A percentile compares a stretch with the other conserved stretches of the same genome.
Conservation (phyloP, 805 yeast species). For the Hanseniaspora thailandica region DNA sequence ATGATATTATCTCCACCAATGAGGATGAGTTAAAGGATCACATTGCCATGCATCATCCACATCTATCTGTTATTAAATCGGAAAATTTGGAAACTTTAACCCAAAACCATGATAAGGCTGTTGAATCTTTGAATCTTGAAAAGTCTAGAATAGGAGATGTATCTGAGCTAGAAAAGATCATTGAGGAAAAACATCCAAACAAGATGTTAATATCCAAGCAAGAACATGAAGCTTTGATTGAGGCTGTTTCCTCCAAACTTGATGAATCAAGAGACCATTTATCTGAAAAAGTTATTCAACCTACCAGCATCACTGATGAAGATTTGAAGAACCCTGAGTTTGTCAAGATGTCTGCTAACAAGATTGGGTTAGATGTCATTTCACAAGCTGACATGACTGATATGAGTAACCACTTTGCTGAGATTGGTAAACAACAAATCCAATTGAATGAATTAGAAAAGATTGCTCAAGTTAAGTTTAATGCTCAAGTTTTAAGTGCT, state of each 20-base stretch:
- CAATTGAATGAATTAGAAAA: not conserved
- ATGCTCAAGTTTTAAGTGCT: not conserved
- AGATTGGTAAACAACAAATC: conserved; percentile 20
- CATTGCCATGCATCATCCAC: not conserved
- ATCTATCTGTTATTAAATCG: not conserved
- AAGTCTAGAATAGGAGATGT: not conserved
- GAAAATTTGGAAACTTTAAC: not conserved
- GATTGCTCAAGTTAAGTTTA: not conserved
- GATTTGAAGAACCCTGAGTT: conserved; percentile 2
- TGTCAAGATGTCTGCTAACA: not conserved
- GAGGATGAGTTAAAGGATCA: not conserved
- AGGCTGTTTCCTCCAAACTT: not conserved
- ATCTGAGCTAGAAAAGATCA: not conserved
- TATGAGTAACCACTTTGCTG: conserved; percentile 25
- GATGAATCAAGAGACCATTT: not conserved
- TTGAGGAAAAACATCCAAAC: conserved; percentile 3
- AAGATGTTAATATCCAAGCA: not conserved
- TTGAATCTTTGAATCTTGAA: not conserved
- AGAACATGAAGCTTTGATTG: not conserved
- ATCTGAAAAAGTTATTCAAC: not conserved
- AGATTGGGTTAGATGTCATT: conserved; percentile 1
- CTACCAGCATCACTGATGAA: not conserved
- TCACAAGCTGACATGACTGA: conserved; percentile 12
- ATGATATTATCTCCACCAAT: not conserved
- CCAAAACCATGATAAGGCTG: not conserved